phyloP scores from a whole-genome alignment of 148 eudicot genomes.

The Polygonum maritimum region DNA sequence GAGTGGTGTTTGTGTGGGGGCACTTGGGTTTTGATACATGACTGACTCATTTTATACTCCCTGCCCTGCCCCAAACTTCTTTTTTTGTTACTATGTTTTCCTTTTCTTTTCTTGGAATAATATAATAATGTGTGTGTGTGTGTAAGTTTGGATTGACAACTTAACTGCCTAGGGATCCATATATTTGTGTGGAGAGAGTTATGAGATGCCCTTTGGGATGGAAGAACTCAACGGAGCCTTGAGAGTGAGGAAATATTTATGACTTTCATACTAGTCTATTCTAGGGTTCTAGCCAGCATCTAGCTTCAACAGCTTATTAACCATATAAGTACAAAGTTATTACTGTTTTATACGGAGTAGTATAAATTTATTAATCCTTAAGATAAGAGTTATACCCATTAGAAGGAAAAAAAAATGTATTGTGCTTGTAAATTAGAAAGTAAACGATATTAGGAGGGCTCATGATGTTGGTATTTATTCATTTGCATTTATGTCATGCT shows the following conservation, averaged over 20 bases:
- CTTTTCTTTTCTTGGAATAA: too few relatives aligned
- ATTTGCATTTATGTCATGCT: too few relatives aligned
- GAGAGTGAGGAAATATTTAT: neutral
- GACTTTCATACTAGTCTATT: neutral
- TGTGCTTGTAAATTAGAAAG: too few relatives aligned
- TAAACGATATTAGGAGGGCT: too few relatives aligned
- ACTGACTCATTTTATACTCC: constrained; percentile 10
- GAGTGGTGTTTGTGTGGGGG: constrained; percentile 10
- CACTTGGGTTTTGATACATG: neutral
- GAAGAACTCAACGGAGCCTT: neutral
- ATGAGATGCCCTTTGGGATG: constrained; percentile 5
- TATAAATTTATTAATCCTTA: neutral
- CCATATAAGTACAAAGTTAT: neutral
- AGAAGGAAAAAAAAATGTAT: too few relatives aligned
- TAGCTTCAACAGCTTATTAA: neutral
- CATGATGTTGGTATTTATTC: too few relatives aligned
- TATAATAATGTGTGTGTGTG: too few relatives aligned
- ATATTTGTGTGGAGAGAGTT: constrained; percentile 12
- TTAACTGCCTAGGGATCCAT: constrained; percentile 49
- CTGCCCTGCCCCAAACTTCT: neutral
- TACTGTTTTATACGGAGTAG: neutral
- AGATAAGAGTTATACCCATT: too few relatives aligned
- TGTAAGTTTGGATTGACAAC: constrained; percentile 27
- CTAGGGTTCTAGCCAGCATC: constrained; percentile 1
- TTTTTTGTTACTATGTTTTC: neutral